phyloP scores from a whole-genome alignment of 2,329 filamentous ascomycete genomes.

The Elsinoe fawcettii region DNA sequence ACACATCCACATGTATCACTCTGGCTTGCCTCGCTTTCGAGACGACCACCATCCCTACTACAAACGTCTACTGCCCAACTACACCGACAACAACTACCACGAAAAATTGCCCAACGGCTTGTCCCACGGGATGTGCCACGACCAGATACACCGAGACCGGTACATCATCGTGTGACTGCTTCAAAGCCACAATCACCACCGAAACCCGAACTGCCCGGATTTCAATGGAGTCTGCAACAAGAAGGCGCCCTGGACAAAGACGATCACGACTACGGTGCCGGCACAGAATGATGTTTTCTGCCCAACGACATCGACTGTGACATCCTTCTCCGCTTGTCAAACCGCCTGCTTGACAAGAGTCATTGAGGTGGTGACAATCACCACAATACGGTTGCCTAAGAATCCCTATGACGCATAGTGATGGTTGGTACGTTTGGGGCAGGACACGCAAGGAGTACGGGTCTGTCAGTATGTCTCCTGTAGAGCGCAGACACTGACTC shows the following conservation, averaged over 20 bases:
- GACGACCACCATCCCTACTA: slow-evolving; percentile 15
- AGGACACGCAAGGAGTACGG: too few species aligned
- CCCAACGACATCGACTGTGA: neutral
- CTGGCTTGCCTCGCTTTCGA: slow-evolving; percentile 14
- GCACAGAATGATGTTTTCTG: neutral
- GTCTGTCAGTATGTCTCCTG: too few species aligned
- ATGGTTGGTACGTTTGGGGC: too few species aligned
- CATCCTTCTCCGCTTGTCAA: neutral
- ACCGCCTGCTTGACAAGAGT: neutral
- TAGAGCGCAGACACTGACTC: too few species aligned
- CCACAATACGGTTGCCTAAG: neutral
- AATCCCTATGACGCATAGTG: neutral
- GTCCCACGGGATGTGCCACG: slow-evolving; percentile 20
- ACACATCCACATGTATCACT: slow-evolving; percentile 8
- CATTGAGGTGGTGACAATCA: neutral
- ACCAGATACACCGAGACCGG: slow-evolving; percentile 9
- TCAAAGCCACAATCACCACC: slow-evolving; percentile 6
- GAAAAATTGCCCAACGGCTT: slow-evolving; percentile 19
- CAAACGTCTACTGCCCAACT: neutral
- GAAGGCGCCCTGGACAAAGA: neutral
- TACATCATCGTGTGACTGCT: slow-evolving; percentile 5
- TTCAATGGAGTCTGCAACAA: neutral
- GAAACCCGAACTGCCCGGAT: neutral
- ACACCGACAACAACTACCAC: slow-evolving; percentile 16
- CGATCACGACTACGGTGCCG: neutral